Base-by-base conservation (phyloP, 2,329 filamentous ascomycete genomes). In the Pestalotiopsis sp. region DNA sequence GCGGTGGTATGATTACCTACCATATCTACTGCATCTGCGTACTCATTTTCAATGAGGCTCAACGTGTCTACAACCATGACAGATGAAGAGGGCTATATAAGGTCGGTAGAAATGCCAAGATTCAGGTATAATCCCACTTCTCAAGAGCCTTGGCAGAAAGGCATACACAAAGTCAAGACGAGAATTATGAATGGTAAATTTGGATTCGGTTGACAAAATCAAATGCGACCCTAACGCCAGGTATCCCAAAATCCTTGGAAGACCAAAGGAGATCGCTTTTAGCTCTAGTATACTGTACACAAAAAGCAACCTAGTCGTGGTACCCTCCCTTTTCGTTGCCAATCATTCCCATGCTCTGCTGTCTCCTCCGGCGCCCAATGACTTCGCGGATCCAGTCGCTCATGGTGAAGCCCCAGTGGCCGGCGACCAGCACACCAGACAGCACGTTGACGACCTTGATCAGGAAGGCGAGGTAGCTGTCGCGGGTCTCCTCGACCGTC, bases 391-490 rank as follows among this genome's bases (percentile, higher is more conserved):
- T 82, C 93, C 94, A 97, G 72, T 95, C 93, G 63, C 85, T 90
- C 72, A 99, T 84, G 72, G 94, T 94, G 80, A 93, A 98, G 64
- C 93, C 87, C 96, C 96, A 99, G 71, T 97, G 94, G 2, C 95
- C 95, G 0, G 95, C 94, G 4, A 99, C 96, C 72, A 99, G 84
- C 23, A 98, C 94, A 14, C 96, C 96, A 69, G 90, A 93, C 12
- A 98, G 86, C 20, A 98, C 92, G 80, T 99, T 99, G 72, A 98
- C 91, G 64, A 98, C 82, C 78, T 95, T 90, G 72, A 98, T 87
- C 59, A 95, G 70, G 74, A 99, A 89, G 27, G 87, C 85, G 72
- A 97, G 81, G 69, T 97, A 84, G 58, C 92, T 87, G 68, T 91
- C 91, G 76, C 94, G 90, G 76, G 90, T 90, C 83, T 98, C 95